phyloP scores from a whole-genome alignment of 2,329 filamentous ascomycete species.

The Fusarium sp. region DNA sequence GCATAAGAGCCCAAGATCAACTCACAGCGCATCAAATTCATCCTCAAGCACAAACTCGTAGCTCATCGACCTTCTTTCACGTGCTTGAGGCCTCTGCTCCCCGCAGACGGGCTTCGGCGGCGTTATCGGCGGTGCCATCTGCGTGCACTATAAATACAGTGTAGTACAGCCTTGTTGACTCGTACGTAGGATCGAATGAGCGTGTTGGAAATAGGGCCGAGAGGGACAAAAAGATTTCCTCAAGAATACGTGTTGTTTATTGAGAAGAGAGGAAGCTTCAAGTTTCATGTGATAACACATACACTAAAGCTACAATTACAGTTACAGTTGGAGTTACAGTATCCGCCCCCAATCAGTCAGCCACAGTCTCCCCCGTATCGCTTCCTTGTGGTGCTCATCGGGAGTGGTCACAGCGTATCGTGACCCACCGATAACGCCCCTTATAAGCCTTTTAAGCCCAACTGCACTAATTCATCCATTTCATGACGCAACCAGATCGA shows the following conservation, averaged over 20 bases:
- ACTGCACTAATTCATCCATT: constrained; percentile 15
- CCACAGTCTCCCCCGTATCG: too few relatives aligned
- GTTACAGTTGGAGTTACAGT: background rate
- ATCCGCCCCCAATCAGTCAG: background rate
- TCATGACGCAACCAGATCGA: constrained; percentile 33
- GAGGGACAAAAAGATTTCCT: background rate
- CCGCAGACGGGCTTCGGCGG: constrained; percentile 30
- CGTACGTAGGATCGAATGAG: background rate
- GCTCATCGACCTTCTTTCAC: constrained; percentile 30
- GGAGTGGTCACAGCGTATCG: constrained; percentile 33
- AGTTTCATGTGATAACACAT: constrained; percentile 26
- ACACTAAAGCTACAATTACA: constrained; percentile 1
- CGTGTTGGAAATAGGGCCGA: background rate
- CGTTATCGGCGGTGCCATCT: constrained; percentile 30
- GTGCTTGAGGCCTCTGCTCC: constrained; percentile 29
- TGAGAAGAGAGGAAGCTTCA: background rate
- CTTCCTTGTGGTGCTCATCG: constrained; percentile 7
- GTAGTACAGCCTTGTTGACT: background rate
- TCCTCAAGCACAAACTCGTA: constrained; percentile 56
- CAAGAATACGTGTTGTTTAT: constrained; percentile 4
- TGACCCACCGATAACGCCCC: constrained; percentile 32
- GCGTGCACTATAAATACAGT: background rate
- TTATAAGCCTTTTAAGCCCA: background rate
- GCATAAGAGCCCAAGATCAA: constrained; percentile 1
- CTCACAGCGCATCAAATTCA: constrained; percentile 66